Evolutionary conservation across 148 eudicot genomes (phyloP), one percentile per base, ranked within the genome.

Genomic region (Chenopodium berlandieri): DNA sequence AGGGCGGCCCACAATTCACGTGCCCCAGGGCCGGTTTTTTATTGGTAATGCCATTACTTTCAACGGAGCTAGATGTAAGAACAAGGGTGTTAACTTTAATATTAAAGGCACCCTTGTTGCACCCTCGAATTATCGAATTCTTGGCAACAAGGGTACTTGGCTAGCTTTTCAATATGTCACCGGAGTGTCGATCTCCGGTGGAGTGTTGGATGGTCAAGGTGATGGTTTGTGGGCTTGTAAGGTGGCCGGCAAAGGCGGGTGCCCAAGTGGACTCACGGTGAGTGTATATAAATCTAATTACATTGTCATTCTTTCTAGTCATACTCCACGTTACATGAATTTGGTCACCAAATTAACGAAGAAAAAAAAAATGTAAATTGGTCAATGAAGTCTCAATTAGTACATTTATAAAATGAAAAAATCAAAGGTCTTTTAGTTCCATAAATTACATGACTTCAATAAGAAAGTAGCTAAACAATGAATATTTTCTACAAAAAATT

Each of bases 81-180:
- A 75, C 77, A 71, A 71, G 0, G 87, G 78, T 34, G 82, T 91
- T n/a, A 86, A 75, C 1, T 71, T 91, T 31, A 31, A 48, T 16
- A 84, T 91, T 31, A 54, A 68, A 3, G 92, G 94, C 54, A 84
- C 87, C 16, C 32, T 91, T 34, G 83, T 88, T 9, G 92, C 89
- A 23, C 94, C 94, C 2, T 31, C 79, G 4, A 84, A 86, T 72
- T 87, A 81, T 44, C 34, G 78, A 4, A 76, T 82, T 9, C 80
- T 89, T 7, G 86, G 88, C 1, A 84, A 64, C 0, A 8, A 27
- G 2, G 77, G 78, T 9, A 71, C 79, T 32, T 87, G 86, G 83
- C 25, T 84, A 14, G 25, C 46, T 16, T 87, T 82, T 32, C 56
- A 79, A 47, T 32, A 44, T 10, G 92, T 90, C 14, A 70, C 32